These are phyloP conservation scores for Blastobotrys arbuscula DNA, from an alignment of 1,139 yeast genomes.

Conservation along the genomic window DNA sequence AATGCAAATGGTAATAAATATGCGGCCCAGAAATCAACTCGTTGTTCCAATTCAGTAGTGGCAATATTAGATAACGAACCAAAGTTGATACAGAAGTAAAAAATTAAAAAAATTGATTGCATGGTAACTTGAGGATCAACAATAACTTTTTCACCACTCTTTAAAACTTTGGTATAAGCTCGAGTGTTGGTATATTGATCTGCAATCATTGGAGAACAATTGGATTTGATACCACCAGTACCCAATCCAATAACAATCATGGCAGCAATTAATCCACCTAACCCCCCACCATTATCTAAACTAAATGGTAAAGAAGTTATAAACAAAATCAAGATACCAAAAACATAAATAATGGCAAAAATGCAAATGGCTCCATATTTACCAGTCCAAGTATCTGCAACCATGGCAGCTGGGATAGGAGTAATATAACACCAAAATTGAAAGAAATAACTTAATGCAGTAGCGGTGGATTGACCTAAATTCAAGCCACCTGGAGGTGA, in stretches of 20 bases:
- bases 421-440: conserved; percentile 81
- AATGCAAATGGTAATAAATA: conserved; percentile 59
- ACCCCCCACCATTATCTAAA: conserved; percentile 37
- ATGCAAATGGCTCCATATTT: conserved; percentile 63
- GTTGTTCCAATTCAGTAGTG: conserved; percentile 65
- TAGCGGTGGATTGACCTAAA: conserved; percentile 59
- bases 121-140: conserved; percentile 66
- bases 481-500: conserved; percentile 50
- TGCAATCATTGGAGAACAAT: conserved; percentile 72
- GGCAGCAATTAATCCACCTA: conserved; percentile 51
- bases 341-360: conserved; percentile 53
- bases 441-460: conserved; percentile 69
- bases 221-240: conserved; percentile 78
- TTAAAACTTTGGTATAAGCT: conserved; percentile 54
- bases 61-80: conserved; percentile 78
- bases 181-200: conserved; percentile 60
- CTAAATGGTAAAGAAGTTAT: conserved; percentile 67
- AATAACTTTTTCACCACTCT: conserved; percentile 61
- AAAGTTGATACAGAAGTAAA: conserved; percentile 74
- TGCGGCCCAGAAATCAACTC: conserved; percentile 75
- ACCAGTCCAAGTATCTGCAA: conserved; percentile 72
- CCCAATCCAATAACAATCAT: conserved; percentile 70
- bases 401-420: conserved; percentile 71
- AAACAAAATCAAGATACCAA: conserved; percentile 59
- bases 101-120: conserved; percentile 68